These are phyloP conservation scores for Talaromyces proteolyticus DNA, from an alignment of 495 filamentous ascomycete species.

Conservation along the genomic window DNA sequence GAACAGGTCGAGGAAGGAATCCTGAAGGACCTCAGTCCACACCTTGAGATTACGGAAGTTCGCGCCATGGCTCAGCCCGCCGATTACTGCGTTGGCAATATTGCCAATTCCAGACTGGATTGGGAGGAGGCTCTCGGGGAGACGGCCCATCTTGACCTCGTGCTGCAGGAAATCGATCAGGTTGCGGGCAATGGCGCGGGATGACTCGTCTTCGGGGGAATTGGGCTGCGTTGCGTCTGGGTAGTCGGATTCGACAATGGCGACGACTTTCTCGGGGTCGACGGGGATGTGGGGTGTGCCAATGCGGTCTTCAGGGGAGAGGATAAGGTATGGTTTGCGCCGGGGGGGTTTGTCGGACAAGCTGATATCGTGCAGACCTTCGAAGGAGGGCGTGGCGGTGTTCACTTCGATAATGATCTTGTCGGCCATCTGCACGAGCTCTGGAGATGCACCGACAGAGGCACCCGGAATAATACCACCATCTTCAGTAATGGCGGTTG, in stretches of 20 bases:
- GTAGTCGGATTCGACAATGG: conserved; percentile 79
- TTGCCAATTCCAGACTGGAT: conserved; percentile 90
- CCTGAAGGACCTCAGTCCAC: conserved; percentile 92
- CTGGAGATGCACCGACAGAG: conserved; percentile 78
- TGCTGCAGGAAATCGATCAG: conserved; percentile 84
- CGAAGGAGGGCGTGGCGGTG: conserved; percentile 76
- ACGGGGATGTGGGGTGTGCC: conserved; percentile 81
- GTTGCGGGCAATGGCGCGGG: conserved; percentile 68
- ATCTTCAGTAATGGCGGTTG: conserved; percentile 85
- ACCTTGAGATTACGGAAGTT: conserved; percentile 86
- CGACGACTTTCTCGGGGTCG: conserved; percentile 83
- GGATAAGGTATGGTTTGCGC: conserved; percentile 83
- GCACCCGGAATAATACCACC: conserved; percentile 87
- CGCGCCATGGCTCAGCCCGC: conserved; percentile 69
- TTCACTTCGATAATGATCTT: conserved; percentile 96
- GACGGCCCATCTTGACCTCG: conserved; percentile 69
- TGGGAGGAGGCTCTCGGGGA: conserved; percentile 73
- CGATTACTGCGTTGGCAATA: conserved; percentile 90
- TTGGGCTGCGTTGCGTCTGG: conserved; percentile 77
- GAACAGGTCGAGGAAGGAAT: conserved; percentile 91
- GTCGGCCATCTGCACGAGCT: conserved; percentile 83
- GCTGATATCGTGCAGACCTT: conserved; percentile 88
- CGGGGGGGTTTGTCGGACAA: conserved; percentile 76
- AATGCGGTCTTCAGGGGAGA: conserved; percentile 73
- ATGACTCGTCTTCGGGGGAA: conserved; percentile 65